These are phyloP conservation scores for Yamadazyma spencermartinsiae DNA, from an alignment of 1,139 yeast genomes.

Conservation along the genomic window DNA sequence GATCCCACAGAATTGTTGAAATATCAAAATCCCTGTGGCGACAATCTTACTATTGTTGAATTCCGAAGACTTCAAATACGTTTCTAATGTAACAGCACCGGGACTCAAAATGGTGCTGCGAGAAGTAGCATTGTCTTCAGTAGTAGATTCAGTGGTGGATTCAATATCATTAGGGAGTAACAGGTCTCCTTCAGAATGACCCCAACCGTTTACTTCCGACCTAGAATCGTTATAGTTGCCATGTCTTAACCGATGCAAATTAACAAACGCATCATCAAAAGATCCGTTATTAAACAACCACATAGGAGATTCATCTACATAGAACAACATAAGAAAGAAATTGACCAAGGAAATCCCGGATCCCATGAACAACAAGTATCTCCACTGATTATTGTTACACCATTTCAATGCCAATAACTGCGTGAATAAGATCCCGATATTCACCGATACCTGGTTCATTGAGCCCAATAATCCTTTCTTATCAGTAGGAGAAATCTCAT, in stretches of 20 bases:
- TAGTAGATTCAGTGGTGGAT: constrained; percentile 4
- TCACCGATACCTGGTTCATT: constrained; percentile 83
- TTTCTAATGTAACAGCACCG: constrained; percentile 26
- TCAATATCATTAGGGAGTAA: constrained; percentile 12
- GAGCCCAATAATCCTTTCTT: constrained; percentile 80
- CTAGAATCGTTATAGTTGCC: constrained; percentile 40
- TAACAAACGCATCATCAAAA: constrained; percentile 32
- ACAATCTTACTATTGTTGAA: constrained; percentile 62
- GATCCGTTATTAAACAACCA: constrained; percentile 59
- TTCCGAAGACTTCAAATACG: constrained; percentile 51
- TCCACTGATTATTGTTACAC: constrained; percentile 71
- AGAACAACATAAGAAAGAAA: constrained; percentile 40
- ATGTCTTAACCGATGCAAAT: constrained; percentile 41
- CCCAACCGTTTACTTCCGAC: constrained; percentile 43
- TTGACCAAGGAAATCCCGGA: constrained; percentile 52
- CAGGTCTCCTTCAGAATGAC: constrained; percentile 16
- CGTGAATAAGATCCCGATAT: constrained; percentile 77
- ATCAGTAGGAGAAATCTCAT: constrained; percentile 71
- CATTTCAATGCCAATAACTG: constrained; percentile 71
- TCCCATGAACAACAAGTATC: constrained; percentile 64
- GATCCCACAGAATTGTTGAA: constrained; percentile 92
- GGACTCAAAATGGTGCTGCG: constrained; percentile 2
- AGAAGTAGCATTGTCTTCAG: constrained; percentile 4
- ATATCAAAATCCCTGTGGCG: constrained; percentile 73
- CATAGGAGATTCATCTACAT: constrained; percentile 78